A percentile compares a stretch with the other conserved stretches of the same genome.
Evolutionary conservation across 768 basidiomycete species (phyloP).

Genomic region (Russula vinacea): DNA sequence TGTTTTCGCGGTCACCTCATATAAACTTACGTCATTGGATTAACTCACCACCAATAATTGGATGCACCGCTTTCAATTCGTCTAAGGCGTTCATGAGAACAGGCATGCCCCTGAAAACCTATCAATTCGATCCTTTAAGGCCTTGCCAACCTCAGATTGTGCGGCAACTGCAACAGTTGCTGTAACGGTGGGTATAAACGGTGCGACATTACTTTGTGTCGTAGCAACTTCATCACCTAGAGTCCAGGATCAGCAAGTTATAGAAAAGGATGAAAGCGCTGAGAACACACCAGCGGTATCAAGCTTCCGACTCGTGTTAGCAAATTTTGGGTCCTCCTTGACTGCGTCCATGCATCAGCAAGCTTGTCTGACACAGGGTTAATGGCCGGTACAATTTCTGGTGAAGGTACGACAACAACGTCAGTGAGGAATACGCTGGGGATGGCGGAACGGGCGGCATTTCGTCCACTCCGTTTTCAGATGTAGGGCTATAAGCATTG

Average conservation of each 20-base stretch:
- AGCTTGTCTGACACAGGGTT: not conserved
- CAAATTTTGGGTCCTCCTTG: not conserved
- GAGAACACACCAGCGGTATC: not conserved
- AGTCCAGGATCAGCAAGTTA: not conserved
- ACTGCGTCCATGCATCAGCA: not conserved
- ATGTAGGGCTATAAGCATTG: not conserved
- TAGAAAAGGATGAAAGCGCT: too few species aligned
- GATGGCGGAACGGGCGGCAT: not conserved
- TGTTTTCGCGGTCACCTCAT: slow-evolving; percentile 5
- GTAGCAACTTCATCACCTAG: not conserved
- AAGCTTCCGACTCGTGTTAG: not conserved
- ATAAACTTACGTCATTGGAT: not conserved
- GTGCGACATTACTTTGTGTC: not conserved
- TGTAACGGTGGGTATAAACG: slow-evolving; percentile 7
- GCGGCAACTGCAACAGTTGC: not conserved
- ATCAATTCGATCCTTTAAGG: slow-evolving; percentile 29
- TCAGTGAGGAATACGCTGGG: not conserved
- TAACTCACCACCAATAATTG: slow-evolving; percentile 33
- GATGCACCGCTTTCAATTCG: slow-evolving; percentile 34
- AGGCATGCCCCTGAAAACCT: slow-evolving; percentile 32
- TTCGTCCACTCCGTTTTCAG: not conserved
- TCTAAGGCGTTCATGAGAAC: slow-evolving; percentile 33
- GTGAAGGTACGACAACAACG: not conserved
- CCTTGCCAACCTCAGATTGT: slow-evolving; percentile 6
- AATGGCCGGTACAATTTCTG: not conserved